A percentile compares a stretch with the other conserved stretches of the same genome.
Evolutionary conservation across 305 asterid genomes (phyloP).

Genomic region (Solanum hybrid): DNA sequence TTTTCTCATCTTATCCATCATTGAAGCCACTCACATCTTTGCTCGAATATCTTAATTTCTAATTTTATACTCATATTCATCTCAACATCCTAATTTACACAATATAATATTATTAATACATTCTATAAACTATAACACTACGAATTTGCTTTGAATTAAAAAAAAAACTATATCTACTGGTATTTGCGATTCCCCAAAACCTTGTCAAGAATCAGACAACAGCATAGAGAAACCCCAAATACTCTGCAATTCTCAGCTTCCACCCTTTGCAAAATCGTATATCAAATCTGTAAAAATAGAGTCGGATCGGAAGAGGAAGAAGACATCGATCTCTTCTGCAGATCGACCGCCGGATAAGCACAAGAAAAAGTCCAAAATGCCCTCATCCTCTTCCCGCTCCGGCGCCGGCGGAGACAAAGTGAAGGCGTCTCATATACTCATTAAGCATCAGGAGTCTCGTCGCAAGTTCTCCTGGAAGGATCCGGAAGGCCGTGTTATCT

Average conservation of each 20-base stretch:
- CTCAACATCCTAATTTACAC: background rate
- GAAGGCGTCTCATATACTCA: constrained; percentile 78
- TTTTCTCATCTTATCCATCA: background rate
- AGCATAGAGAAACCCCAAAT: background rate
- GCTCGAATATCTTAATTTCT: background rate
- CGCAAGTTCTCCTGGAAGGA: constrained; percentile 94
- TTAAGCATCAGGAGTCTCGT: constrained; percentile 89
- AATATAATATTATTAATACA: no score
- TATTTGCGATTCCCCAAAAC: background rate
- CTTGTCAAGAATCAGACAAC: background rate
- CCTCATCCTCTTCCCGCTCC: constrained; percentile 41
- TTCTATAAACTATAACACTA: background rate
- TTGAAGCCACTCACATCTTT: no score
- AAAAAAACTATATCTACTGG: background rate
- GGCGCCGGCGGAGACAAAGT: constrained; percentile 48
- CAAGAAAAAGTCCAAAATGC: constrained; percentile 50
- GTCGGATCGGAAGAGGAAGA: constrained; percentile 78
- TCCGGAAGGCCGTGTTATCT: constrained; percentile 65
- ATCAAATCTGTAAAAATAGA: constrained; percentile 38
- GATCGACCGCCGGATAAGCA: constrained; percentile 37
- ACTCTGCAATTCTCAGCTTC: background rate
- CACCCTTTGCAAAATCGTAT: background rate
- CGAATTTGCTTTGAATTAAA: background rate
- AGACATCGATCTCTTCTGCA: constrained; percentile 28
- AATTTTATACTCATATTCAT: background rate